Conservation (phyloP, 169 alveolate species). For the Blepharisma undulans region DNA sequence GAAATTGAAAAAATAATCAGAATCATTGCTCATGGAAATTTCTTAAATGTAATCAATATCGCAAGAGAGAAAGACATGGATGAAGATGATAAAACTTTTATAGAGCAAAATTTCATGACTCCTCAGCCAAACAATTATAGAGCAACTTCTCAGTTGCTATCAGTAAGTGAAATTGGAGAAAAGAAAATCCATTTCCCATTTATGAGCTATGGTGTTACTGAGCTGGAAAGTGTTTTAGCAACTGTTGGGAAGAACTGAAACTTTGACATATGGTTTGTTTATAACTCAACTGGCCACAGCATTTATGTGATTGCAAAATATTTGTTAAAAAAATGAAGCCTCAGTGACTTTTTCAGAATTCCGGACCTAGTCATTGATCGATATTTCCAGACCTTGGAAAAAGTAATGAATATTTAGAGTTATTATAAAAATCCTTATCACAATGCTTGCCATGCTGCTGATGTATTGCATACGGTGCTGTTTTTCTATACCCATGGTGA, state of each 20-base stretch:
- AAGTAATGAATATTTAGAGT: slow-evolving; percentile 12
- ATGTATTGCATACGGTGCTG: slow-evolving; percentile 43
- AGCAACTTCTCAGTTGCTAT: not conserved
- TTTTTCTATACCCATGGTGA: slow-evolving; percentile 30
- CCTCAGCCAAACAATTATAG: not conserved
- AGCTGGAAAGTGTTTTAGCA: slow-evolving; percentile 15
- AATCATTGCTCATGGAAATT: not conserved
- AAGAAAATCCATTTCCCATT: not conserved
- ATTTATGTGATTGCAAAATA: not conserved
- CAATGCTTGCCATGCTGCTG: slow-evolving; percentile 53
- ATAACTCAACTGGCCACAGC: not conserved
- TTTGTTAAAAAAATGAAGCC: not conserved
- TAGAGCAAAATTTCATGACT: not conserved
- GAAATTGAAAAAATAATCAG: not conserved
- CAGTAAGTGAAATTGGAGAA: not conserved
- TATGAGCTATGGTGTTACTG: not conserved
- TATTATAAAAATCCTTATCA: slow-evolving; percentile 44
- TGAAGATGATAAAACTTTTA: not conserved
- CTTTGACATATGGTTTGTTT: slow-evolving; percentile 30
- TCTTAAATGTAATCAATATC: not conserved
- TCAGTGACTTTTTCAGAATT: not conserved
- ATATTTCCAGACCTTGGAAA: slow-evolving; percentile 25
- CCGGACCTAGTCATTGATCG: not conserved
- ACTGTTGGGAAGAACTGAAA: slow-evolving; percentile 27
- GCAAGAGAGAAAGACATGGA: not conserved